phyloP scores from a whole-genome alignment of 768 basidiomycete genomes.

The Panus rudis region DNA sequence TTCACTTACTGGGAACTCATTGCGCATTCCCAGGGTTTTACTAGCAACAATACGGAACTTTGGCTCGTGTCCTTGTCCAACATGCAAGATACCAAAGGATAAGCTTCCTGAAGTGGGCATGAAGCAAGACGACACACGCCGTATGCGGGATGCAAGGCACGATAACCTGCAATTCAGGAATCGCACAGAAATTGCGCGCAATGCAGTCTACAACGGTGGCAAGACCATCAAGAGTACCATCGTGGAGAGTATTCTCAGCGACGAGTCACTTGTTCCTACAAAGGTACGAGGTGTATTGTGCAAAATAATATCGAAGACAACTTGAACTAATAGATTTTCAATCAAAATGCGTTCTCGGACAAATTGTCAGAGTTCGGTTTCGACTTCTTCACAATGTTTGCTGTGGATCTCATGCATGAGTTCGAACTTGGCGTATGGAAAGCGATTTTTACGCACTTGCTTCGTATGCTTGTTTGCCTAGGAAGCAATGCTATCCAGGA shows the following conservation, averaged over 20 bases:
- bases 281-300: constrained; percentile 14
- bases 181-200: constrained; percentile 12
- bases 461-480: constrained; percentile 22
- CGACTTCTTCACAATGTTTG: constrained; percentile 21
- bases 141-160: constrained; percentile 2
- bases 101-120: constrained; percentile 18
- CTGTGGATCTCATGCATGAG: constrained; percentile 34
- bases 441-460: constrained; percentile 27
- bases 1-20: neutral
- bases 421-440: constrained; percentile 35
- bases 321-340: too few relatives aligned
- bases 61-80: constrained; percentile 24
- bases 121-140: constrained; percentile 6
- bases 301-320: too few relatives aligned
- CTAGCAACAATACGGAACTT: constrained; percentile 18
- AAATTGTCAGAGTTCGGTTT: constrained; percentile 12
- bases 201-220: constrained; percentile 23
- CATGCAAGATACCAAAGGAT: constrained; percentile 18
- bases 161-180: constrained; percentile 8
- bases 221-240: constrained; percentile 18
- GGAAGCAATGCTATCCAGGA: constrained; percentile 10
- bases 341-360: constrained; percentile 29
- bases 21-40: constrained; percentile 13
- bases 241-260: constrained; percentile 19
- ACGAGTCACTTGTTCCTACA: constrained; percentile 18